Percentiles rank a stretch among this genome's conserved stretches.
These are phyloP conservation scores for Cornus controversa DNA, from an alignment of 148 eudicot species.

Conservation along the genomic window DNA sequence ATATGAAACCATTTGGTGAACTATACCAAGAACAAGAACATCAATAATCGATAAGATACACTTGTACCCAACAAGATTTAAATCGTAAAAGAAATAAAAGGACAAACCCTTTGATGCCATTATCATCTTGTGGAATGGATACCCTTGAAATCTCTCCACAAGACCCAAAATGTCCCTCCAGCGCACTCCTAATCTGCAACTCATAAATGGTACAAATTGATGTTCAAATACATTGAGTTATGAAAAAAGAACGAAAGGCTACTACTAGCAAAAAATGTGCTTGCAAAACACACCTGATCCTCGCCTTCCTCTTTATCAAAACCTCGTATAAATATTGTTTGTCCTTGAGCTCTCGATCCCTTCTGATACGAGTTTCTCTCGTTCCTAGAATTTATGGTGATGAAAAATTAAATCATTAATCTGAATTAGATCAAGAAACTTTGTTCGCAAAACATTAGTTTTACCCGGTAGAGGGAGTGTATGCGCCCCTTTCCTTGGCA, in stretches of 20 bases:
- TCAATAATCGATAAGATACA: background rate
- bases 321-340: constrained; percentile 60
- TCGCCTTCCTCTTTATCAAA: constrained; percentile 53
- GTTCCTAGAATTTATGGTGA: constrained; percentile 17
- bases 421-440: background rate
- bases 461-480: background rate
- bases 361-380: constrained; percentile 55
- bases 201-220: background rate
- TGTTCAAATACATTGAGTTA: background rate
- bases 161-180: constrained; percentile 57
- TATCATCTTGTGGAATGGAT: constrained; percentile 57
- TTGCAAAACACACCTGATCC: constrained; percentile 42
- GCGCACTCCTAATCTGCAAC: constrained; percentile 55
- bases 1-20: no score
- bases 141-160: constrained; percentile 83
- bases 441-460: background rate
- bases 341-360: constrained; percentile 39
- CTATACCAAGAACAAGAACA: background rate
- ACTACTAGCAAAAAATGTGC: background rate
- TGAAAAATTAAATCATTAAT: background rate
- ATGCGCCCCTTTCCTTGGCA: background rate
- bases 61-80: background rate
- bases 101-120: constrained; percentile 60
- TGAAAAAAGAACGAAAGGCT: background rate
- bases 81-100: background rate